These are phyloP conservation scores for Candida montana DNA, from an alignment of 805 yeast genomes.

Conservation along the genomic window DNA sequence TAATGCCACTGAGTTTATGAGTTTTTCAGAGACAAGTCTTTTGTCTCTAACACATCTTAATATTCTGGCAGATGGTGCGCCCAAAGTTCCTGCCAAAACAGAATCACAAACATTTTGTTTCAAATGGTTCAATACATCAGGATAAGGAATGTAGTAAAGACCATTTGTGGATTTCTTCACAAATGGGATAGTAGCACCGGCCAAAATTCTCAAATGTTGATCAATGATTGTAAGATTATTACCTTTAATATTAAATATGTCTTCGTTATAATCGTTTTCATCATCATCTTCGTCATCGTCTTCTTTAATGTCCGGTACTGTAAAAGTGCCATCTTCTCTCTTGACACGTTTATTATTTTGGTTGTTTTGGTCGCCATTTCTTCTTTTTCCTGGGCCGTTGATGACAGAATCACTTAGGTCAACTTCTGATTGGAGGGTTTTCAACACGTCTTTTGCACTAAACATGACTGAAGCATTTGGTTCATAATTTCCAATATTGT, in stretches of 20 bases:
- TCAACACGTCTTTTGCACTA: constrained; percentile 39
- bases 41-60: constrained; percentile 69
- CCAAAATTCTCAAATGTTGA: constrained; percentile 65
- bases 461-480: constrained; percentile 29
- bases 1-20: constrained; percentile 67
- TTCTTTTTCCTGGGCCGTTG: constrained; percentile 34
- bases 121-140: constrained; percentile 40
- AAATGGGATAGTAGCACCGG: constrained; percentile 53
- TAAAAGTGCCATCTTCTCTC: constrained; percentile 31
- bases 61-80: constrained; percentile 63
- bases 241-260: background rate
- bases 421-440: constrained; percentile 34
- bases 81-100: constrained; percentile 54
- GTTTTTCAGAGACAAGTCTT: constrained; percentile 78
- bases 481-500: constrained; percentile 26
- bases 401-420: constrained; percentile 43
- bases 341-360: constrained; percentile 34
- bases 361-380: constrained; percentile 11
- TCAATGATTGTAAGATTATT: constrained; percentile 31
- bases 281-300: constrained; percentile 25
- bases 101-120: constrained; percentile 51
- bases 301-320: constrained; percentile 14
- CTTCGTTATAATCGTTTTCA: constrained; percentile 28
- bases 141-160: constrained; percentile 57
- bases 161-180: constrained; percentile 53